Base-by-base conservation (phyloP, 768 basidiomycete genomes). In the Pholiota molesta region DNA sequence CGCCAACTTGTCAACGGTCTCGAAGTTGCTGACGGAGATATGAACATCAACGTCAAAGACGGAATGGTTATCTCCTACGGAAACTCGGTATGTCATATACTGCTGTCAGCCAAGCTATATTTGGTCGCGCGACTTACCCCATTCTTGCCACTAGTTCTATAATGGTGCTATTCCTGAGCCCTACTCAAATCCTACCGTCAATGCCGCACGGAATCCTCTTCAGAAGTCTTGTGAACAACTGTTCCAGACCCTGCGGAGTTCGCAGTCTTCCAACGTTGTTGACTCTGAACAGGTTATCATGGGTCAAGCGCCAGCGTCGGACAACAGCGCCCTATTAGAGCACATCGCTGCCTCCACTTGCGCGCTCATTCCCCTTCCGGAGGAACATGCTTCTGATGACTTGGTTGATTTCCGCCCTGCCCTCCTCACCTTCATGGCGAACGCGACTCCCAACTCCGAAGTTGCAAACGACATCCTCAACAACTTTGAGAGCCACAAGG, bases 21-120 rank as follows among this genome's bases (percentile, higher is more conserved):
- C 49, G 93, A 97, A 71, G 94, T 99, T 16, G 83, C 84, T 11
- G 94, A 97, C 69, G 93, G 92, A 29, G 91, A 97, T 75, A 86
- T 97, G 79, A 98, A 98, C 73, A 77, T 99, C 71, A 97, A 98
- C 79, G 80, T 98, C 74, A 89, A 89, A 75, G 84, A 91, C 58
- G 95, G 94, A 47, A 77, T 83, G 67, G 84, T 99, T 19, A 70
- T 98, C 52, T 95, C 94, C 0, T 94, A 89, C 68, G 95, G 95
- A 49, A 91, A 90, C 72, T 95, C 94, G 65, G 92, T 94, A 67
- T 63, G 89, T 81, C 17, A 61, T 40, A 16, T 49, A 17, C 57
- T 23, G n/a, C 13, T 61, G 29, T 28, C 35, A 9, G 14, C 35
- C 44, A 21, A 53, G 31, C 35, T 21, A 16, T 19, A 26, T 57